Evolutionary conservation across 2,329 filamentous ascomycete species (phyloP).

Genomic region (Curvularia lunata): DNA sequence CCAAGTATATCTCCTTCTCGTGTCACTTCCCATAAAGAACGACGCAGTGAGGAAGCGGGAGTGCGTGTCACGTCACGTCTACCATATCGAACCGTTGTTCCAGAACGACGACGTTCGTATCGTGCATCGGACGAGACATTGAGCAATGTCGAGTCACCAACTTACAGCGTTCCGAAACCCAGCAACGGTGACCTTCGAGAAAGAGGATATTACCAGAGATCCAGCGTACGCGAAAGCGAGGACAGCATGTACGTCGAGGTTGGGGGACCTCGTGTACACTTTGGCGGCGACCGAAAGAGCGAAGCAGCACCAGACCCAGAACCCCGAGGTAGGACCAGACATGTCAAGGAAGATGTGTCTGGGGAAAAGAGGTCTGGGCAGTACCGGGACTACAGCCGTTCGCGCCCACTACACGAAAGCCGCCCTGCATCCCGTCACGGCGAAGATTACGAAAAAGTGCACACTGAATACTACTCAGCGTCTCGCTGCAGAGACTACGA

Average conservation of each 20-base stretch:
- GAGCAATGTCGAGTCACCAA: constrained; percentile 28
- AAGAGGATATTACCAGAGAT: constrained; percentile 24
- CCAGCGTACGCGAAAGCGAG: constrained; percentile 28
- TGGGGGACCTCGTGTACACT: constrained; percentile 40
- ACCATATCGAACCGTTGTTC: constrained; percentile 30
- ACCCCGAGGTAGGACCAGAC: constrained; percentile 4
- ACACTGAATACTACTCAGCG: constrained; percentile 22
- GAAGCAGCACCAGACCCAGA: constrained; percentile 5
- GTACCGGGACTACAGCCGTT: constrained; percentile 20
- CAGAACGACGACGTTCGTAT: constrained; percentile 25
- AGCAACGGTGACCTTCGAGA: constrained; percentile 22
- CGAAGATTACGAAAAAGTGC: constrained; percentile 28
- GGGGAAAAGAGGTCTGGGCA: constrained; percentile 19
- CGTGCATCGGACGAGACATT: constrained; percentile 27
- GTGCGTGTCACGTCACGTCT: constrained; percentile 32
- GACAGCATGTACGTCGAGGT: constrained; percentile 42
- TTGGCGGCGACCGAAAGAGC: constrained; percentile 23
- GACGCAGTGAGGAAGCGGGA: constrained; percentile 28
- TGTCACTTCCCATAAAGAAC: constrained; percentile 11
- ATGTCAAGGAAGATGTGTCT: constrained; percentile 11
- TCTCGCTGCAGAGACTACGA: constrained; percentile 20
- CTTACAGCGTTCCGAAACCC: constrained; percentile 36
- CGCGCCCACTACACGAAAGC: constrained; percentile 19
- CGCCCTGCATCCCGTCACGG: constrained; percentile 18
- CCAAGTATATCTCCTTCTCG: constrained; percentile 22